Conservation (phyloP, 169 alveolate species). For the Cytauxzoon felis region DNA sequence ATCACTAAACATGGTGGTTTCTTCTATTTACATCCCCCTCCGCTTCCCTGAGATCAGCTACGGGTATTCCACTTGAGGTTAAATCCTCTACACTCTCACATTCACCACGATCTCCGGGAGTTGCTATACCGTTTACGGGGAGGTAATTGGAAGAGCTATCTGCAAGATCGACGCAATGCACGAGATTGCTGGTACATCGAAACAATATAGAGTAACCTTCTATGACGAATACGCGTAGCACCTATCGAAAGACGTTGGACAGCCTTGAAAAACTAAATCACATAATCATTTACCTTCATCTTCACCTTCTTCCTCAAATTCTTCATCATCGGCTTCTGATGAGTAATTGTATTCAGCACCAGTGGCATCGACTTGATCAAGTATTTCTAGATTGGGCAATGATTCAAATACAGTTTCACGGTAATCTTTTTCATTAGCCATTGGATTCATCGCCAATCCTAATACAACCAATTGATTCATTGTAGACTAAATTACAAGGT, state of each 20-base stretch:
- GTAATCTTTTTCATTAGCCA: conserved; percentile 76
- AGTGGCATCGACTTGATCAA: conserved; percentile 78
- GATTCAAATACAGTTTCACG: conserved; percentile 77
- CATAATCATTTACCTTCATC: no score
- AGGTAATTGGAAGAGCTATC: no score
- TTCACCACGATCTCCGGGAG: no score
- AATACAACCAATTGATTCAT: conserved; percentile 70
- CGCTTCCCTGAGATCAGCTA: no score
- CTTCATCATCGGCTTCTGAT: conserved; percentile 82
- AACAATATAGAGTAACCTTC: no score
- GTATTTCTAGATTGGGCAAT: conserved; percentile 77
- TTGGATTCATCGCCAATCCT: conserved; percentile 85
- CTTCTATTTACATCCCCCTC: no score
- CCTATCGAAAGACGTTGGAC: conserved; percentile 1
- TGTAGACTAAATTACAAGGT: conserved; percentile 29
- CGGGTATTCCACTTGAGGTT: no score
- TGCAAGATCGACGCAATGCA: no score
- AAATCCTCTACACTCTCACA: no score
- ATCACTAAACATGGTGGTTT: no score
- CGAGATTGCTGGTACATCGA: no score
- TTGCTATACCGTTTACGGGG: no score
- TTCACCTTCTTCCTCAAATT: conserved; percentile 79
- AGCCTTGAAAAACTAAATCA: conserved; percentile 19
- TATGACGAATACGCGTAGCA: conserved; percentile 30
- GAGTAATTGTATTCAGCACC: conserved; percentile 78